Percentiles rank a stretch among this genome's conserved stretches.
Conservation (phyloP, 129 eudicot genomes). For the Lonicera japonica region DNA sequence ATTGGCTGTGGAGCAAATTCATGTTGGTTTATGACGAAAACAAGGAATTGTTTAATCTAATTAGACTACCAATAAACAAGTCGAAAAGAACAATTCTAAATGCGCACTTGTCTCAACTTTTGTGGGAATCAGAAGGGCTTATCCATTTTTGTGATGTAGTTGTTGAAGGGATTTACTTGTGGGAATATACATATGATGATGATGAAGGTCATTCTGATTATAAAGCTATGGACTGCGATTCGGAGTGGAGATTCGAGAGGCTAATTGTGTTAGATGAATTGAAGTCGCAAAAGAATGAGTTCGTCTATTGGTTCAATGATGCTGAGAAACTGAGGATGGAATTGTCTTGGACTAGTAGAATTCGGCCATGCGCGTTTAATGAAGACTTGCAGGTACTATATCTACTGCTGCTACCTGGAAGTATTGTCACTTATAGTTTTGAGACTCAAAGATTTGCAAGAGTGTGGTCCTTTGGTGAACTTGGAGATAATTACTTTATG, state of each 20-base stretch:
- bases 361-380: constrained; percentile 10
- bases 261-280: background rate
- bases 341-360: background rate
- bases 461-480: constrained; percentile 12
- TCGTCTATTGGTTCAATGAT: background rate
- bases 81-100: background rate
- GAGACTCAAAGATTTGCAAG: constrained; percentile 10
- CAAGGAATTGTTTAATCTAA: constrained; percentile 1
- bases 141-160: constrained; percentile 12
- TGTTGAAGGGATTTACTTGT: background rate
- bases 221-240: background rate
- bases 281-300: background rate
- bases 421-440: constrained; percentile 11
- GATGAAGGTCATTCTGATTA: background rate
- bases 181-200: constrained; percentile 1
- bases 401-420: constrained; percentile 2
- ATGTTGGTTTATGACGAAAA: constrained; percentile 17
- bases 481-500: background rate
- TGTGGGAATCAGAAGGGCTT: constrained; percentile 17
- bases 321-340: background rate
- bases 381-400: constrained; percentile 15
- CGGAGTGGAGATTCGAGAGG: constrained; percentile 8
- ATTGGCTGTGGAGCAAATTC: constrained; percentile 10
- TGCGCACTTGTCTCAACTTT: background rate
- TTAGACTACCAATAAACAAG: background rate